Evolutionary conservation across 306 rosid species (phyloP).

Genomic region (Gillenia trifoliata): DNA sequence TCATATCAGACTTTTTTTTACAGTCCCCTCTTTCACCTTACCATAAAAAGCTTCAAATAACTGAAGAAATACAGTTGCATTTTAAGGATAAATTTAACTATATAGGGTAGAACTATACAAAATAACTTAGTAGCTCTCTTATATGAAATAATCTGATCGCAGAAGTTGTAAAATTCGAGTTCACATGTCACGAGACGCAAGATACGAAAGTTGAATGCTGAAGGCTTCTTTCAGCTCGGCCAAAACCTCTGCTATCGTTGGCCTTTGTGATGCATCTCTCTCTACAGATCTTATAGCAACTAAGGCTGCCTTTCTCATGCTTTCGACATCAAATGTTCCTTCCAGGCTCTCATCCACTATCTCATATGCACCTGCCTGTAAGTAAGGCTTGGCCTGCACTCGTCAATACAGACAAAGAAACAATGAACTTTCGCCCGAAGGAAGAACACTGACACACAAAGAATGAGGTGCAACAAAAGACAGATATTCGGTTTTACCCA

Average conservation of each 20-base stretch:
- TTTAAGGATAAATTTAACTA: not conserved
- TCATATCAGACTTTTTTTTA: not conserved
- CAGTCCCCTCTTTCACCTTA: too few relatives aligned
- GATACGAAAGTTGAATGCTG: conserved; percentile 59
- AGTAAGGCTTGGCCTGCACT: conserved; percentile 86
- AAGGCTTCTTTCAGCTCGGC: conserved; percentile 76
- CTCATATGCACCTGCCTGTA: conserved; percentile 88
- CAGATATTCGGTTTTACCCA: conserved; percentile 49
- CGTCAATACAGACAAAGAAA: not conserved
- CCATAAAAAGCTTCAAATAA: not conserved
- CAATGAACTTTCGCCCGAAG: not conserved
- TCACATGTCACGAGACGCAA: conserved; percentile 39
- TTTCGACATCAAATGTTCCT: conserved; percentile 54
- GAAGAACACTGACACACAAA: not conserved
- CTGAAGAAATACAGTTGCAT: not conserved
- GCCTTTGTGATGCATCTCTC: conserved; percentile 85
- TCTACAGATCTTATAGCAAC: conserved; percentile 73
- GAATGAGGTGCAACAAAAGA: not conserved
- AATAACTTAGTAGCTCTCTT: not conserved
- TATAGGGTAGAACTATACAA: not conserved
- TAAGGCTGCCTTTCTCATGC: conserved; percentile 69
- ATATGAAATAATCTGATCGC: not conserved
- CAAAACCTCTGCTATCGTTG: conserved; percentile 67
- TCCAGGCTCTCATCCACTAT: conserved; percentile 67
- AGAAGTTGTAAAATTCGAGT: conserved; percentile 3